Base-by-base conservation (phyloP, 306 rosid genomes). In the Dalbergia cultrata region DNA sequence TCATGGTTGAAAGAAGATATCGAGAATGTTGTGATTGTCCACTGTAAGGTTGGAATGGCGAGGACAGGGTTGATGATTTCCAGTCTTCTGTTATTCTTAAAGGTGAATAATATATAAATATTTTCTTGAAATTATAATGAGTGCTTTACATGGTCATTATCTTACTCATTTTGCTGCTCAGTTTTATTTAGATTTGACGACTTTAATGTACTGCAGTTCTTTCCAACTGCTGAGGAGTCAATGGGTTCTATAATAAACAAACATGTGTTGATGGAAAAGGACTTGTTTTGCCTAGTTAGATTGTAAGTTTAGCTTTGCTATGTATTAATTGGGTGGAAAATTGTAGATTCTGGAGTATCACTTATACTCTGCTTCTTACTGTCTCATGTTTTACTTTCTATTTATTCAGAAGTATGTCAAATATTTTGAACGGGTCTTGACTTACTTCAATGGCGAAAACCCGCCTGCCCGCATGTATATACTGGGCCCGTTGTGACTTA, bases 31-130 rank as follows among this genome's bases (percentile, higher is more conserved):
- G 98, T 96, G 84, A 98, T 92, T 73, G 99, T 96, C 89, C 98
- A 96, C 83, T 96, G 99, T 82, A 96, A 96, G 88, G 97, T 97
- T 37, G 99, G 99, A 83, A 96, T 93, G 98, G 98, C 98, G 1
- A 85, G 99, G 87, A 96, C 99, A 21, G 99, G 99, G 60, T 85
- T 96, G 92, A 96, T 93, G 98, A 96, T 96, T 80, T 93, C 97
- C 78, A 96, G 99, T 87, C 97, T 96, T 88, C 91, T 96, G 74
- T 80, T 96, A 39, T 96, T 88, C 88, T 82, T 96, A 74, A 92
- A 93, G 98, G 99, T 92, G 71, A 80, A 35, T 57, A 67, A 35
- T 45, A 76, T 83, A 61, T 19, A 16, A 13, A 52, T 44, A 41
- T 49, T 76, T 83, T 76, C 74, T 47, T 72, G 39, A 79, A 72